Conservation (phyloP, 83 land plant genomes). For the Picea abies region DNA sequence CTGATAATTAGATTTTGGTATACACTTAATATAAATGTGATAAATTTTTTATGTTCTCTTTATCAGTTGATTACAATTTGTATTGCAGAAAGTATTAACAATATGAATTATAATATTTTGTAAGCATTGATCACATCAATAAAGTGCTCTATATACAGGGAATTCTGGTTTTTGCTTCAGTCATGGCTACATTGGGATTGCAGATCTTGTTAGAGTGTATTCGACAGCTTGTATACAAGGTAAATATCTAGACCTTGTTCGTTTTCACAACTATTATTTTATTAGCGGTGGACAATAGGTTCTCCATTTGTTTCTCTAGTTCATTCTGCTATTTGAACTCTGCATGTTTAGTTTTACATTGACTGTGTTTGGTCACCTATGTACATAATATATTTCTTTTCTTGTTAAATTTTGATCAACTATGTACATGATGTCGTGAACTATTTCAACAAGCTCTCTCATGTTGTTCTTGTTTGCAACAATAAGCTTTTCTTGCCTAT, state of each 20-base stretch:
- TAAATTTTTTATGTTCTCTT: background rate
- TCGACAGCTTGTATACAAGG: conserved; percentile 63
- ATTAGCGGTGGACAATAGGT: background rate
- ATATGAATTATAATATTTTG: no score
- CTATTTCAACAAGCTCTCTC: background rate
- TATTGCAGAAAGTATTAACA: background rate
- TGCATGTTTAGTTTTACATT: background rate
- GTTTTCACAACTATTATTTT: background rate
- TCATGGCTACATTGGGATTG: conserved; percentile 97
- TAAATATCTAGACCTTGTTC: conserved; percentile 27
- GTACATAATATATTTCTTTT: background rate
- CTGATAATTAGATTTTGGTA: background rate
- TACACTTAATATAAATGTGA: background rate
- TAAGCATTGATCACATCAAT: background rate
- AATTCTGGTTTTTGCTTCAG: conserved; percentile 96
- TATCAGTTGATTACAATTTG: background rate
- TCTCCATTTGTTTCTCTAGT: background rate
- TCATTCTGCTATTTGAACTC: background rate
- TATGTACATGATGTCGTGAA: background rate
- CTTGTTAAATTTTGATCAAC: background rate
- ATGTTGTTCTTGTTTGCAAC: background rate
- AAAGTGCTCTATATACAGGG: conserved; percentile 56
- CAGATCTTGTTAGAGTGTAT: conserved; percentile 87
- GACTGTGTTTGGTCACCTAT: background rate
- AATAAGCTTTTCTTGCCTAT: no score